These are phyloP conservation scores for Saccharomyces uvarum DNA, from an alignment of 1,139 yeast species.

Conservation along the genomic window DNA sequence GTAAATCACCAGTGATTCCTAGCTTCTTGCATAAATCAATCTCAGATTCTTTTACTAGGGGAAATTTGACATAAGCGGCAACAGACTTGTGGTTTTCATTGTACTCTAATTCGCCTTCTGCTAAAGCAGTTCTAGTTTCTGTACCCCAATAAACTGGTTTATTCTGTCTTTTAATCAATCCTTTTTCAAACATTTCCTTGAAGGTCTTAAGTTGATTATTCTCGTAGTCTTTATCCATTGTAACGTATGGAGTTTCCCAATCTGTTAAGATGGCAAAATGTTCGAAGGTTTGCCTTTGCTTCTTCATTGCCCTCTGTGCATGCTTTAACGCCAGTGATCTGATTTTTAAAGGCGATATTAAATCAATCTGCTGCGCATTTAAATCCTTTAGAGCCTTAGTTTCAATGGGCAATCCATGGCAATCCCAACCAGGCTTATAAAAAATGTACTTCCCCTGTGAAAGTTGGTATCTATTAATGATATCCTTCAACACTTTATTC, in stretches of 20 bases:
- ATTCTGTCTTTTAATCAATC: slow-evolving; percentile 70
- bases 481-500: slow-evolving; percentile 82
- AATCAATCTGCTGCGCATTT: slow-evolving; percentile 24
- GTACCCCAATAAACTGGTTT: slow-evolving; percentile 98
- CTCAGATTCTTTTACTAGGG: slow-evolving; percentile 34
- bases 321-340: slow-evolving; percentile 59
- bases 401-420: slow-evolving; percentile 96
- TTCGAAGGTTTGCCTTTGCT: slow-evolving; percentile 57
- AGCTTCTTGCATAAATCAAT: slow-evolving; percentile 2
- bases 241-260: slow-evolving; percentile 63
- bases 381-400: slow-evolving; percentile 56
- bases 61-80: slow-evolving; percentile 68
- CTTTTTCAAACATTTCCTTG: slow-evolving; percentile 53
- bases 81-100: slow-evolving; percentile 62
- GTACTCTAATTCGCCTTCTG: slow-evolving; percentile 93
- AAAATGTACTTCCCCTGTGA: slow-evolving; percentile 53
- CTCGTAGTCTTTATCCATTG: slow-evolving; percentile 67
- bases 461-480: slow-evolving; percentile 66
- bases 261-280: slow-evolving; percentile 77
- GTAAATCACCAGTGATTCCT: slow-evolving; percentile 5
- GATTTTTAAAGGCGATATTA: slow-evolving; percentile 43
- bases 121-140: slow-evolving; percentile 86
- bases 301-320: slow-evolving; percentile 57
- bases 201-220: slow-evolving; percentile 67
- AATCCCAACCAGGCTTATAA: slow-evolving; percentile 95